A percentile compares a stretch with the other conserved stretches of the same genome.
These are phyloP conservation scores for Coix lacrymajobi DNA, from an alignment of 176 grass and related monocot species.

Conservation along the genomic window DNA sequence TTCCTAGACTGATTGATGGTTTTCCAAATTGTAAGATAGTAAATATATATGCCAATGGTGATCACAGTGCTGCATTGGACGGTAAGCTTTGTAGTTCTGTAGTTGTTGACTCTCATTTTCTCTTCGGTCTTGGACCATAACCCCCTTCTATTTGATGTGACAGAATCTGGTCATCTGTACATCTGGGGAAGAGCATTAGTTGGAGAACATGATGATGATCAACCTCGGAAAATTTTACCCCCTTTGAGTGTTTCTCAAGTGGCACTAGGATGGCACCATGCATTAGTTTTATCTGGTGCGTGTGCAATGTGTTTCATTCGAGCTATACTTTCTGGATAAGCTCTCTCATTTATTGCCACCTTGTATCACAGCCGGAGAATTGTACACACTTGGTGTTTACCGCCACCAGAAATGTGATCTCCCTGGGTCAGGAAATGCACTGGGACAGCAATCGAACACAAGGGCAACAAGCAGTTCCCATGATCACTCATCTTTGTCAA, in stretches of 20 bases:
- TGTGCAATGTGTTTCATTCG: slow-evolving; percentile 5
- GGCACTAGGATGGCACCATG: slow-evolving; percentile 97
- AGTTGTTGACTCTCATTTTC: background rate
- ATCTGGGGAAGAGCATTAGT: slow-evolving; percentile 84
- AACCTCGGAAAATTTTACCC: slow-evolving; percentile 40
- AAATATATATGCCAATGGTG: slow-evolving; percentile 79
- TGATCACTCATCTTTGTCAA: slow-evolving; percentile 28
- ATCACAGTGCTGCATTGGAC: slow-evolving; percentile 88
- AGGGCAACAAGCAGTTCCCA: slow-evolving; percentile 26
- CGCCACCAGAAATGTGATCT: slow-evolving; percentile 46
- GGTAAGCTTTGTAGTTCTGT: slow-evolving; percentile 41
- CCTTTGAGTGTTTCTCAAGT: slow-evolving; percentile 60
- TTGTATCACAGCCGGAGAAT: slow-evolving; percentile 41
- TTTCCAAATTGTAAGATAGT: slow-evolving; percentile 52
- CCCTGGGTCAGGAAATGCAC: slow-evolving; percentile 1
- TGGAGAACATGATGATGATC: slow-evolving; percentile 38
- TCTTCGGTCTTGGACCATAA: slow-evolving; percentile 17
- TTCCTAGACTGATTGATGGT: slow-evolving; percentile 66
- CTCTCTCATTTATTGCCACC: slow-evolving; percentile 1
- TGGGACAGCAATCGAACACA: slow-evolving; percentile 11
- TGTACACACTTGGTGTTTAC: slow-evolving; percentile 80
- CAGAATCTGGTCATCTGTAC: slow-evolving; percentile 73
- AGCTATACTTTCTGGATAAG: slow-evolving; percentile 11
- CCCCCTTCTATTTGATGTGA: background rate
- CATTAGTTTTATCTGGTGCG: slow-evolving; percentile 69